Evolutionary conservation across 208 protist genomes (phyloP), one percentile per base, ranked within the genome.

Genomic region (Borovskyia barvae): DNA sequence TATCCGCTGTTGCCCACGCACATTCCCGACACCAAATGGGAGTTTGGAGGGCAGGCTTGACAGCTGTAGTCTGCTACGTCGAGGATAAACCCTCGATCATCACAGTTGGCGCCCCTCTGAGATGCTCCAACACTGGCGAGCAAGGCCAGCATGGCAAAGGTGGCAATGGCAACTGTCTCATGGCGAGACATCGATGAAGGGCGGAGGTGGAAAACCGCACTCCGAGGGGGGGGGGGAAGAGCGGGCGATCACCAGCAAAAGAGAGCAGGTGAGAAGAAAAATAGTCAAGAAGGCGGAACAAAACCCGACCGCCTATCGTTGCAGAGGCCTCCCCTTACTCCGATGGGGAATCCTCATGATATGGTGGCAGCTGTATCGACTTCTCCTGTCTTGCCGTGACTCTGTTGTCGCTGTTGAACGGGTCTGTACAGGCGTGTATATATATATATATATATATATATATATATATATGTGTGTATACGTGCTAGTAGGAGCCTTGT

Each of bases 1-100:
- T 73, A 85, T 2, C 75, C 79, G 0, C 24, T 41, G 26, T 64
- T 39, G 37, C 75, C 81, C 0, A 64, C 40, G 37, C 75, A 85
- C 12, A 17, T 14, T 1, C 46, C 64, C 9, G 45, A 25, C 36
- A 70, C 56, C 17, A 35, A 30, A 11, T 14, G 42, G 9, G 67
- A 50, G 45, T 76, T 61, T 5, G 28, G 20, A 1, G 59, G 61
- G 40, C 59, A 75, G 26, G 40, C 32, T 20, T 26, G 43, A 25
- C 59, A 75, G 22, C 37, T 33, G 29, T 46, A 43, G 45, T 57
- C 61, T 15, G 52, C 52, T 0, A 59, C 40, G 32, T 60, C 46
- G 2, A 64, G 57, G 5, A 59, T 8, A 14, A 66, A 66, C 9
- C 41, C 56, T 37, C 35, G 40, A 9, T 17, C 19, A 29, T 63